A percentile compares a stretch with the other conserved stretches of the same genome.
phyloP scores from a whole-genome alignment of 805 yeast species.

The Pichia kluyveri region DNA sequence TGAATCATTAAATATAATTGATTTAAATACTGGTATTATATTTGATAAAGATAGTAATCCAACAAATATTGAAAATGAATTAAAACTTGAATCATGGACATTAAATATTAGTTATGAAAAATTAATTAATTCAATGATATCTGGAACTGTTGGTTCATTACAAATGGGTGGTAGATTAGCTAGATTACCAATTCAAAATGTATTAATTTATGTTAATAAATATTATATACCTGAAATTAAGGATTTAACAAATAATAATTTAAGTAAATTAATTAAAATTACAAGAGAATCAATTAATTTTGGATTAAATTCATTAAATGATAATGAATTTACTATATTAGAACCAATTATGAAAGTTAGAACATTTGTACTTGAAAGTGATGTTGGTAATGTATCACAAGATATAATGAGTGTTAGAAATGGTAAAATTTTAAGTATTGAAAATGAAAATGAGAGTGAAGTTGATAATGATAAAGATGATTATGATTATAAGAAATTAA shows the following conservation, averaged over 20 bases:
- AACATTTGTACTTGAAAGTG: constrained; percentile 58
- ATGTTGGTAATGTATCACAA: constrained; percentile 74
- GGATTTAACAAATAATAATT: constrained; percentile 28
- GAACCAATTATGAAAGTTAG: constrained; percentile 84
- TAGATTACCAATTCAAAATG: constrained; percentile 49
- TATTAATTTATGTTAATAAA: constrained; percentile 41
- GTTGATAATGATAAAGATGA: constrained; percentile 15
- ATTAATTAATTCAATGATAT: constrained; percentile 43
- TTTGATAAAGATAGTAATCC: constrained; percentile 26
- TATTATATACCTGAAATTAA: constrained; percentile 41
- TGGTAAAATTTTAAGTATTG: constrained; percentile 64
- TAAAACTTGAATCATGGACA: constrained; percentile 33
- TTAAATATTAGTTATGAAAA: constrained; percentile 36
- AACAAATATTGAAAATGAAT: constrained; percentile 13
- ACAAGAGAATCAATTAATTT: constrained; percentile 36
- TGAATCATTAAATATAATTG: constrained; percentile 31
- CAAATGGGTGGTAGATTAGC: constrained; percentile 62
- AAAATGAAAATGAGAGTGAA: constrained; percentile 40
- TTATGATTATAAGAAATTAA: constrained; percentile 43
- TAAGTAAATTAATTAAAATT: constrained; percentile 34
- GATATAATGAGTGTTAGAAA: constrained; percentile 74
- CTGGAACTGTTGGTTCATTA: constrained; percentile 53
- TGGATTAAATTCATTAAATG: constrained; percentile 25
- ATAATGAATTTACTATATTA: constrained; percentile 41
- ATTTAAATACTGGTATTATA: constrained; percentile 41